A percentile compares a stretch with the other conserved stretches of the same genome.
Evolutionary conservation across 495 filamentous ascomycete genomes (phyloP).

Genomic region (Aspergillus homomorphus): DNA sequence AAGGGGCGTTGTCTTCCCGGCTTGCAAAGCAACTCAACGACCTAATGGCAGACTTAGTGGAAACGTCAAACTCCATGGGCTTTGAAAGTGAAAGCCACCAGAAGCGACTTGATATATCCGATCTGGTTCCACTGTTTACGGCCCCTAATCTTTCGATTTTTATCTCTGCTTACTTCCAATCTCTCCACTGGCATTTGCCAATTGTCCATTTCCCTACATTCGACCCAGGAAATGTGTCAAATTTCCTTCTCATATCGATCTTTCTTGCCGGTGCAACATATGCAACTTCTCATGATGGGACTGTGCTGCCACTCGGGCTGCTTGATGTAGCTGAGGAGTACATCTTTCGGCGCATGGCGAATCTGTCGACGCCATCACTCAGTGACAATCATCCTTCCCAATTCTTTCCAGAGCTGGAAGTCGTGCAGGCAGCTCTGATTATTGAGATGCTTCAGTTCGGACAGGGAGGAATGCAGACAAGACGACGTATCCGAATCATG

Average conservation of each 20-base stretch:
- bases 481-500: conserved; percentile 37
- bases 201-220: conserved; percentile 42
- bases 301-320: conserved; percentile 25
- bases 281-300: conserved; percentile 22
- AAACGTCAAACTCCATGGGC: conserved; percentile 34
- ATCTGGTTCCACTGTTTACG: conserved; percentile 28
- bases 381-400: conserved; percentile 10
- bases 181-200: conserved; percentile 39
- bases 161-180: conserved; percentile 40
- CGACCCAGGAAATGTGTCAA: conserved; percentile 35
- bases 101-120: conserved; percentile 20
- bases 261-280: conserved; percentile 36
- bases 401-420: conserved; percentile 25
- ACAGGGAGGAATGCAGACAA: conserved; percentile 30
- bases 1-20: conserved; percentile 25
- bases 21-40: conserved; percentile 32
- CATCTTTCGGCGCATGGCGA: conserved; percentile 32
- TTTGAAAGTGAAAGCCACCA: neutral
- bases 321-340: conserved; percentile 40
- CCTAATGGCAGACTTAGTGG: conserved; percentile 29
- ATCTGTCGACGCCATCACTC: conserved; percentile 17
- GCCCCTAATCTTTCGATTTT: conserved; percentile 33
- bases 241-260: conserved; percentile 32
- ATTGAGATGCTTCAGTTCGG: conserved; percentile 43
- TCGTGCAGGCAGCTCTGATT: conserved; percentile 36